phyloP scores from a whole-genome alignment of 768 basidiomycete genomes.

The Pulveroboletus sp. region DNA sequence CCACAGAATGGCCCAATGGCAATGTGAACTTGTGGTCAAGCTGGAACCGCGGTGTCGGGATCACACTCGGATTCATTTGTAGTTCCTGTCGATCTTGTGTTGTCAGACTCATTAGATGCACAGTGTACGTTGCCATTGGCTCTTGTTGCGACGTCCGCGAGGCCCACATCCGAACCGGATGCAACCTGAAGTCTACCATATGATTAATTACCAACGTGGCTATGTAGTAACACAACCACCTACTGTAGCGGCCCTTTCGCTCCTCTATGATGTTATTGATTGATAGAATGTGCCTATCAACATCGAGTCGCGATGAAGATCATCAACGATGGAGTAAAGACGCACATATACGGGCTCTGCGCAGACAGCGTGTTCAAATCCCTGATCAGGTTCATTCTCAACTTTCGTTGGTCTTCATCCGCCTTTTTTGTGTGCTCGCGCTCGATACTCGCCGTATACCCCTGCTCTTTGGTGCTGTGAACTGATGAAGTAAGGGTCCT shows the following conservation, averaged over 20 bases:
- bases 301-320: neutral
- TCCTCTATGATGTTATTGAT: conserved; percentile 1
- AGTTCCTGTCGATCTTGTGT: conserved; percentile 26
- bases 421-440: neutral
- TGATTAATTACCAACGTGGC: neutral
- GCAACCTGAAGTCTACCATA: neutral
- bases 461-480: conserved; percentile 8
- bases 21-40: conserved; percentile 15
- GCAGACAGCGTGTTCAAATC: conserved; percentile 17
- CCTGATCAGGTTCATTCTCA: conserved; percentile 19
- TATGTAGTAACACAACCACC: neutral
- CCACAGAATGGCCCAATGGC: conserved; percentile 17
- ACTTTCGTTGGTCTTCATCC: conserved; percentile 2
- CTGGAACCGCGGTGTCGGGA: conserved; percentile 24
- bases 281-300: conserved; percentile 14
- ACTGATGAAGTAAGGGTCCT: conserved; percentile 11
- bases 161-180: conserved; percentile 3
- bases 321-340: neutral
- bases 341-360: conserved; percentile 2
- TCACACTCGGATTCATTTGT: conserved; percentile 20
- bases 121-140: conserved; percentile 17
- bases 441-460: neutral
- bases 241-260: neutral
- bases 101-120: conserved; percentile 28
- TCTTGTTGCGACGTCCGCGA: conserved; percentile 12